phyloP scores from a whole-genome alignment of 345 rosid species.

The Cochlearia excelsa region DNA sequence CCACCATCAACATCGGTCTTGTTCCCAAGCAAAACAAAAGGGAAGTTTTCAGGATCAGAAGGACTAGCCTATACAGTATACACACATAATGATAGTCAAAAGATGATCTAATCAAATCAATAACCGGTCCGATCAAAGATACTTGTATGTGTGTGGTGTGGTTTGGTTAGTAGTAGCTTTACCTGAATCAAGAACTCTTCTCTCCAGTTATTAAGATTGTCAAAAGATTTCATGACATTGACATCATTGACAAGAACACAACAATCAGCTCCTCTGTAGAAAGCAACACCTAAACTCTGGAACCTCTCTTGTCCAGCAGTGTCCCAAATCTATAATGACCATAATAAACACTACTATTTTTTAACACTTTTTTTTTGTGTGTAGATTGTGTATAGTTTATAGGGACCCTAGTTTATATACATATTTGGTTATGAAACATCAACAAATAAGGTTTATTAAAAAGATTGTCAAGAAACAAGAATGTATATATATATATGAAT shows the following conservation, averaged over 20 bases:
- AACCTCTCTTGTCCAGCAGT: conserved; percentile 92
- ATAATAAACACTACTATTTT: too few relatives aligned
- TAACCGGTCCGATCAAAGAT: too few relatives aligned
- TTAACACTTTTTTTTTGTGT: too few relatives aligned
- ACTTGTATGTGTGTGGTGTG: neutral
- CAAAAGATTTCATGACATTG: conserved; percentile 82
- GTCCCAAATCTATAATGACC: conserved; percentile 54
- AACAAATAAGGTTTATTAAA: neutral
- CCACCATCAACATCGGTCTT: conserved; percentile 84
- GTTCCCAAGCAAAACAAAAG: conserved; percentile 84
- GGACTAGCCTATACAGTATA: conserved; percentile 76
- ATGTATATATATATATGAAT: neutral
- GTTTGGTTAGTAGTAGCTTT: too few relatives aligned
- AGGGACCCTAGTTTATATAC: too few relatives aligned
- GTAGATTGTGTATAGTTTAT: neutral
- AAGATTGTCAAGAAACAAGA: too few relatives aligned
- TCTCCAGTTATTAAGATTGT: conserved; percentile 84
- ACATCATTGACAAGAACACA: conserved; percentile 90
- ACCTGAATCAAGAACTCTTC: conserved; percentile 92
- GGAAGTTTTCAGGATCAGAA: conserved; percentile 82
- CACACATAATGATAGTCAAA: too few relatives aligned
- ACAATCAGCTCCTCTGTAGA: conserved; percentile 85
- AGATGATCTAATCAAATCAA: too few relatives aligned
- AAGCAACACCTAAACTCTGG: conserved; percentile 86
- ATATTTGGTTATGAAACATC: neutral